Percentiles rank a stretch among this genome's conserved stretches.
These are phyloP conservation scores for Lolium rigidum DNA, from an alignment of 176 grass and related monocot species.

Conservation along the genomic window DNA sequence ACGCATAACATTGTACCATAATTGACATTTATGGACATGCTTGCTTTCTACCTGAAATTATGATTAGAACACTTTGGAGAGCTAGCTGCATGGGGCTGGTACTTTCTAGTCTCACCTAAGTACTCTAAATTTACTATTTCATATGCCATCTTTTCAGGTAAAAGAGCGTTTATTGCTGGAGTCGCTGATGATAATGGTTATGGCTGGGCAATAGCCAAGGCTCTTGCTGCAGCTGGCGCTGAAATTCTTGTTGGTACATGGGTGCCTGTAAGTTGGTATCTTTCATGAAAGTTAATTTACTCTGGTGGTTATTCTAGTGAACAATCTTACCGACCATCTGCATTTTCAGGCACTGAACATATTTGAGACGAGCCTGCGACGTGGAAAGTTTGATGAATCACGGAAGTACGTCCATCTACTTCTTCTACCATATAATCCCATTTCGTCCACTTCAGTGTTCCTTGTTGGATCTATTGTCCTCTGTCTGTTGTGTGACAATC, in stretches of 20 bases:
- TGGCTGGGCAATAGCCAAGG: conserved; percentile 97
- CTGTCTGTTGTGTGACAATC: conserved; percentile 34
- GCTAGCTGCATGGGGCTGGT: background rate
- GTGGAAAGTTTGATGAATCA: conserved; percentile 46
- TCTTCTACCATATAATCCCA: conserved; percentile 21
- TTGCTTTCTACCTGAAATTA: background rate
- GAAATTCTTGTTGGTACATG: conserved; percentile 99
- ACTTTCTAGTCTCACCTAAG: background rate
- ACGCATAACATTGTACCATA: background rate
- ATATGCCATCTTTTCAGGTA: conserved; percentile 52
- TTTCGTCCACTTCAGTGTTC: conserved; percentile 22
- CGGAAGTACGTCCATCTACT: conserved; percentile 19
- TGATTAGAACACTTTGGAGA: background rate
- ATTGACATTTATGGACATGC: background rate
- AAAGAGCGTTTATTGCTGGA: conserved; percentile 98
- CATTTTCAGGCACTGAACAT: conserved; percentile 54
- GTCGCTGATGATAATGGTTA: conserved; percentile 99
- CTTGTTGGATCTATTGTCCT: background rate
- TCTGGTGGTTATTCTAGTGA: background rate
- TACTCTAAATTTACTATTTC: conserved; percentile 3
- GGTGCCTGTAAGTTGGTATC: conserved; percentile 76
- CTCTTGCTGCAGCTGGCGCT: conserved; percentile 95
- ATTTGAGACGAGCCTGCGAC: conserved; percentile 41
- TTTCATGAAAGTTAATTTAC: conserved; percentile 12
- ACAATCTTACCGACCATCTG: background rate